Percentiles rank a stretch among this genome's conserved stretches.
phyloP scores from a whole-genome alignment of 2,329 filamentous ascomycete genomes.

The Aspergillus pseudonomiae region DNA sequence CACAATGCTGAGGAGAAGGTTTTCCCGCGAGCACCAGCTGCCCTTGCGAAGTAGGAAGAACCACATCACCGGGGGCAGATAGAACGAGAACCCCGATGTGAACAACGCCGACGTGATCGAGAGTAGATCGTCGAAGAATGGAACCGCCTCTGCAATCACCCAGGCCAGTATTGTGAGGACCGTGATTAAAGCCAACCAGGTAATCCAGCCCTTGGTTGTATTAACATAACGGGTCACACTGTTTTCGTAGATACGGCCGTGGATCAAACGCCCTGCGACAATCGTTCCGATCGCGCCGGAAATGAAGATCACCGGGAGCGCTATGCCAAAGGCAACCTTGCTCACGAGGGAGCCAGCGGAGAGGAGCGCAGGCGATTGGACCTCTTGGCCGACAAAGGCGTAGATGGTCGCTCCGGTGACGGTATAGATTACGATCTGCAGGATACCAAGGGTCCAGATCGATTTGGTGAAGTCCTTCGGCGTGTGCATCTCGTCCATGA shows the following conservation, averaged over 20 bases:
- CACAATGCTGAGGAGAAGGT: slow-evolving; percentile 27
- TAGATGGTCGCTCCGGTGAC: slow-evolving; percentile 23
- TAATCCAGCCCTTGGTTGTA: slow-evolving; percentile 1
- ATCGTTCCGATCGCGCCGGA: not conserved
- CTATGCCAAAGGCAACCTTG: not conserved
- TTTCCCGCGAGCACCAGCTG: slow-evolving; percentile 35
- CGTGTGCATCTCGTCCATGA: slow-evolving; percentile 11
- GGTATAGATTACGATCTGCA: slow-evolving; percentile 6
- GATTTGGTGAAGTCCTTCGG: slow-evolving; percentile 7
- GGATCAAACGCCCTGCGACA: not conserved
- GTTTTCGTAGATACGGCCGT: not conserved
- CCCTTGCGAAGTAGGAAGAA: slow-evolving; percentile 27
- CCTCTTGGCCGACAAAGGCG: slow-evolving; percentile 28
- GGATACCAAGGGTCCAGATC: slow-evolving; percentile 4
- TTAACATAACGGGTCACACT: slow-evolving; percentile 1
- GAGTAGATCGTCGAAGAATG: not conserved
- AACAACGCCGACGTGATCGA: slow-evolving; percentile 62
- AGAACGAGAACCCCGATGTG: slow-evolving; percentile 87
- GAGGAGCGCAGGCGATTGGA: slow-evolving; percentile 31
- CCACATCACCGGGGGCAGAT: slow-evolving; percentile 51
- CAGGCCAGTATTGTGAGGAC: not conserved
- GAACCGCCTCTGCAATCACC: not conserved
- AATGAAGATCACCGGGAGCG: not conserved
- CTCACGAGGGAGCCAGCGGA: slow-evolving; percentile 26
- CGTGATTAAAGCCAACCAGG: not conserved